Conservation (phyloP, 1,284 basidiomycete species). For the Malassezia sp. region DNA sequence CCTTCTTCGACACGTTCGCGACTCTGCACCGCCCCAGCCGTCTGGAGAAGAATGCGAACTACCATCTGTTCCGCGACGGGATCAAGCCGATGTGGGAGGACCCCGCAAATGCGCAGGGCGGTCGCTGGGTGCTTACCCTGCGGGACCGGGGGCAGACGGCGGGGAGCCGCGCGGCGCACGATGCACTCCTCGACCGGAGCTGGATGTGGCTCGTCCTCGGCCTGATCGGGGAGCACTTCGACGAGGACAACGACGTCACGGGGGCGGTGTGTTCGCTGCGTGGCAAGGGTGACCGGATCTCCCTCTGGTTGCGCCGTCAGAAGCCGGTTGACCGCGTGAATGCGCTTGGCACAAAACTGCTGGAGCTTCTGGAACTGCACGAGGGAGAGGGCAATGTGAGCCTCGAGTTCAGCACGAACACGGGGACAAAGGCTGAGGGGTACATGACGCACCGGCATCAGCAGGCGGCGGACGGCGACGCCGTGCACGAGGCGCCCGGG, state of each 20-base stretch:
- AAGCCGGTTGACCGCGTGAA: conserved; percentile 74
- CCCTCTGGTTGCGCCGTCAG: conserved; percentile 72
- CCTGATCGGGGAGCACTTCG: conserved; percentile 76
- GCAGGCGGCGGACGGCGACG: background rate
- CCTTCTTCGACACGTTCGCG: conserved; percentile 86
- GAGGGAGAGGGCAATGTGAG: no score
- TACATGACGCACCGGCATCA: conserved; percentile 2
- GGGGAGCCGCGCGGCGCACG: conserved; percentile 51
- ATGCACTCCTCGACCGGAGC: conserved; percentile 65
- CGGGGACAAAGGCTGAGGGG: conserved; percentile 4
- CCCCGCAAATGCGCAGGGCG: conserved; percentile 73
- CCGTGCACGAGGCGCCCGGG: background rate
- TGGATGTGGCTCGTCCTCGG: conserved; percentile 86
- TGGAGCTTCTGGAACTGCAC: conserved; percentile 19
- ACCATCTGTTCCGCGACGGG: conserved; percentile 82
- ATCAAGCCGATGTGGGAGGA: conserved; percentile 93
- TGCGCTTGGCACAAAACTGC: conserved; percentile 61
- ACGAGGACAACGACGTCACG: conserved; percentile 73
- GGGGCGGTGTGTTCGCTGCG: conserved; percentile 68
- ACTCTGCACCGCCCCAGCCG: conserved; percentile 81
- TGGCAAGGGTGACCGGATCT: conserved; percentile 75
- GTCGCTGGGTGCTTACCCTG: conserved; percentile 89
- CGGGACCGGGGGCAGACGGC: conserved; percentile 47
- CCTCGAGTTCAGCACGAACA: conserved; percentile 23
- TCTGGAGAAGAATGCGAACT: conserved; percentile 76